A percentile compares a stretch with the other conserved stretches of the same genome.
Conservation (phyloP, 306 rosid species). For the Malus sieversii region DNA sequence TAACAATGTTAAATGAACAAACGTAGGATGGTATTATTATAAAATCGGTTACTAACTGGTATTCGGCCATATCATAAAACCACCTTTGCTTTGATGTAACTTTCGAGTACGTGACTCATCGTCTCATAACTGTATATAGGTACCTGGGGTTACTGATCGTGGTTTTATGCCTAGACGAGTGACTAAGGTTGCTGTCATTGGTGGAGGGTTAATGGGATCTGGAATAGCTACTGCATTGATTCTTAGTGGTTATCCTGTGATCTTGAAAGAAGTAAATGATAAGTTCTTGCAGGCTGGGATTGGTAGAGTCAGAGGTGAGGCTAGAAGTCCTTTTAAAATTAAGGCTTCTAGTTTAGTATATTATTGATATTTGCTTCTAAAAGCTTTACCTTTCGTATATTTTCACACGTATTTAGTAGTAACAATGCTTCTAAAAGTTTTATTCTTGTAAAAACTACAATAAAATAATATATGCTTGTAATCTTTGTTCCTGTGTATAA, state of each 20-base stretch:
- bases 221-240: constrained; percentile 88
- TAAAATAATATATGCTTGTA: neutral
- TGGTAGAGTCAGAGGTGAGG: constrained; percentile 77
- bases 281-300: constrained; percentile 86
- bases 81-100: neutral
- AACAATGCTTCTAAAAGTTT: neutral
- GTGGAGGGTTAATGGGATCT: constrained; percentile 99
- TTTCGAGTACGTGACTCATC: neutral
- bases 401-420: neutral
- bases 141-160: constrained; percentile 81
- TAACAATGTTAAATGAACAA: neutral
- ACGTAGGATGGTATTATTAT: neutral
- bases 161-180: constrained; percentile 74
- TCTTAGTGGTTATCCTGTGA: constrained; percentile 66
- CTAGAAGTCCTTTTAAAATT: neutral
- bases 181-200: constrained; percentile 79
- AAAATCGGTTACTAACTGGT: neutral
- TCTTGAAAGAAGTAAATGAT: constrained; percentile 82
- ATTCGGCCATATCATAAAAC: neutral
- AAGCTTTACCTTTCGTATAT: neutral
- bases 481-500: neutral
- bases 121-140: constrained; percentile 35
- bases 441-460: neutral
- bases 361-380: neutral
- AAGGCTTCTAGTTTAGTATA: constrained; percentile 13